Evolutionary conservation across 371 early-diverging fungal species (phyloP), one percentile per base, ranked within the genome.

Genomic region (Rhizopus microsporus): DNA sequence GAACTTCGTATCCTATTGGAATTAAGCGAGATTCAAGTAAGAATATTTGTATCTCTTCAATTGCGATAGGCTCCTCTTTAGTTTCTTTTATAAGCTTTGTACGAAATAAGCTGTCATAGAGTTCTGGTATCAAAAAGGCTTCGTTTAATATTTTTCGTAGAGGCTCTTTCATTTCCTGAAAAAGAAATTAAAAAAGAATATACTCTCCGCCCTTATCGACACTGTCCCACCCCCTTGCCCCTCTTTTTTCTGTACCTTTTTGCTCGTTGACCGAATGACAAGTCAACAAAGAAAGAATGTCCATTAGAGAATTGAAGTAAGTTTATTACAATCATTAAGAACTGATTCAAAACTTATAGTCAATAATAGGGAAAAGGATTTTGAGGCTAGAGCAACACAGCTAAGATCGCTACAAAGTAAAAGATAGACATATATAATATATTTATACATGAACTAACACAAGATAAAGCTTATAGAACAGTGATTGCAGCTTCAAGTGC

Each of bases 401-500:
- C 53, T 57, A 49, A 47, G 15, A 37, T 15, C 57, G 31, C 43
- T 63, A 43, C 63, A 63, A 53, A 40, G 63, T 63, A 63, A n/a
- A 17, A 34, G 5, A 7, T 7, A 31, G 10, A 8, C 15, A 23
- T 23, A 52, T 35, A 3, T 34, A 38, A 9, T 10, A 16, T 17
- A 4, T 40, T 17, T 33, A 5, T 42, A 15, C 40, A 4, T 34
- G 12, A 44, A 31, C 47, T 38, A 3, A 23, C 2, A 23, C 23
- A 23, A 23, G 23, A 2, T 33, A 16, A 50, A 83, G 86, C 71
- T 2, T 77, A 86, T 54, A 77, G 84, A 55, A 86, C 86, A 3
- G 74, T 81, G 7, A 51, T 82, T 40, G 86, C 84, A n/a, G 86
- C 86, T 23, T 83, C 84, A 7, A 70, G 77, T 58, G 86, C 84